These are phyloP conservation scores for Rozella allomycis DNA, from an alignment of 371 early-diverging fungal genomes.

Conservation along the genomic window DNA sequence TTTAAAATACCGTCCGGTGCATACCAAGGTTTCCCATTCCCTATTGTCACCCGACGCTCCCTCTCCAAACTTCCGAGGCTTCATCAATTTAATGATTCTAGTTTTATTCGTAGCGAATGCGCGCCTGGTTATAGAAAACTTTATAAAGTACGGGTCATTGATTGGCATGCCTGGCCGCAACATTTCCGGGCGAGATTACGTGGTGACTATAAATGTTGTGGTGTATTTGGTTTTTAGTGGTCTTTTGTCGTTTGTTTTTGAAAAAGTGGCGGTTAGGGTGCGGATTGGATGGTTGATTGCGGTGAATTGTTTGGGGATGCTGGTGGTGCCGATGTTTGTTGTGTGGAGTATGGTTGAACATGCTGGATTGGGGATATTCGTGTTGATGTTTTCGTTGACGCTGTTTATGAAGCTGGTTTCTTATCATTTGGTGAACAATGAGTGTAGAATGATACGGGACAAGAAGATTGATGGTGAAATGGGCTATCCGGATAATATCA, in stretches of 20 bases:
- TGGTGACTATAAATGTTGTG: not conserved
- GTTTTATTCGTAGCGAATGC: conserved; percentile 57
- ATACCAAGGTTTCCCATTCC: conserved; percentile 31
- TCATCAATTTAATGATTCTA: conserved; percentile 24
- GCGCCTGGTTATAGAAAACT: conserved; percentile 65
- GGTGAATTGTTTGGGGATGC: conserved; percentile 10
- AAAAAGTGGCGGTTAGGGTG: too few species aligned
- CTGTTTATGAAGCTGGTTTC: conserved; percentile 59
- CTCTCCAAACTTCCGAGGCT: conserved; percentile 40
- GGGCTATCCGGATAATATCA: conserved; percentile 64
- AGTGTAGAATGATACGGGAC: too few species aligned
- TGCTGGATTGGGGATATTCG: conserved; percentile 21
- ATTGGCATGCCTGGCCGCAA: conserved; percentile 12
- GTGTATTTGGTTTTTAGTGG: not conserved
- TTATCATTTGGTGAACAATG: conserved; percentile 42
- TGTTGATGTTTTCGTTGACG: conserved; percentile 30
- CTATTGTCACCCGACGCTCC: conserved; percentile 50
- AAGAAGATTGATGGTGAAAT: too few species aligned
- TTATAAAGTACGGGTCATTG: conserved; percentile 62
- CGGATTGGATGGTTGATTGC: too few species aligned
- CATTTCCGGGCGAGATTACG: not conserved
- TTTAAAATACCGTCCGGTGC: too few species aligned
- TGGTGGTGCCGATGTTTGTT: conserved; percentile 25
- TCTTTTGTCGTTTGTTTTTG: too few species aligned
- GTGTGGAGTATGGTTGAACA: conserved; percentile 32